phyloP scores from a whole-genome alignment of 2,329 filamentous ascomycete genomes.

The Escovopsis sp. region DNA sequence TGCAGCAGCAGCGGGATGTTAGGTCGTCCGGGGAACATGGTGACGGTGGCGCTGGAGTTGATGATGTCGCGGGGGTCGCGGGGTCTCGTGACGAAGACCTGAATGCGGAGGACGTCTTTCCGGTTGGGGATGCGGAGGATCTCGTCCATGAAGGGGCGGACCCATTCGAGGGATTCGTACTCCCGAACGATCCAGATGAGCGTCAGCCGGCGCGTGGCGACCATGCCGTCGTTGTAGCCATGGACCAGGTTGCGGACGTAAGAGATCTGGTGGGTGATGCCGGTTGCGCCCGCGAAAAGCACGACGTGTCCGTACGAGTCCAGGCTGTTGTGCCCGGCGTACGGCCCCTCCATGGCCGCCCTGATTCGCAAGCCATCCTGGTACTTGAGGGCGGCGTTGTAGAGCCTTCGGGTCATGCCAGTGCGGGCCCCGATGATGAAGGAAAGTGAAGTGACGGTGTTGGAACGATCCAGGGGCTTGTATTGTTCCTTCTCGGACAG shows the following conservation, averaged over 20 bases:
- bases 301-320: slow-evolving; percentile 86
- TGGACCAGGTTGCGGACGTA: slow-evolving; percentile 66
- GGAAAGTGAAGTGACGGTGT: slow-evolving; percentile 45
- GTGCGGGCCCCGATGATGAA: slow-evolving; percentile 79
- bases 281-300: slow-evolving; percentile 81
- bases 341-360: slow-evolving; percentile 79
- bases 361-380: slow-evolving; percentile 42
- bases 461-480: slow-evolving; percentile 23
- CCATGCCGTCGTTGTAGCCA: slow-evolving; percentile 52
- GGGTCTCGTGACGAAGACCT: slow-evolving; percentile 81
- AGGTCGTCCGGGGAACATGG: slow-evolving; percentile 83
- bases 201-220: slow-evolving; percentile 66
- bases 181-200: slow-evolving; percentile 90
- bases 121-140: slow-evolving; percentile 67
- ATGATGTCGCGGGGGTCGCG: slow-evolving; percentile 69
- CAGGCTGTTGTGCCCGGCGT: slow-evolving; percentile 68
- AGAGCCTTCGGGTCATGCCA: slow-evolving; percentile 75
- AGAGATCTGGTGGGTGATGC: slow-evolving; percentile 88
- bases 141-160: slow-evolving; percentile 66
- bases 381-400: slow-evolving; percentile 46
- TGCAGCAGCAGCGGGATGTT: slow-evolving; percentile 66
- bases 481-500: slow-evolving; percentile 26
- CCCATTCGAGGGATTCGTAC: slow-evolving; percentile 82
- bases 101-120: slow-evolving; percentile 68
- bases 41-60: slow-evolving; percentile 62